Conservation (phyloP, 2,329 filamentous ascomycete species). For the Phoma sp. region DNA sequence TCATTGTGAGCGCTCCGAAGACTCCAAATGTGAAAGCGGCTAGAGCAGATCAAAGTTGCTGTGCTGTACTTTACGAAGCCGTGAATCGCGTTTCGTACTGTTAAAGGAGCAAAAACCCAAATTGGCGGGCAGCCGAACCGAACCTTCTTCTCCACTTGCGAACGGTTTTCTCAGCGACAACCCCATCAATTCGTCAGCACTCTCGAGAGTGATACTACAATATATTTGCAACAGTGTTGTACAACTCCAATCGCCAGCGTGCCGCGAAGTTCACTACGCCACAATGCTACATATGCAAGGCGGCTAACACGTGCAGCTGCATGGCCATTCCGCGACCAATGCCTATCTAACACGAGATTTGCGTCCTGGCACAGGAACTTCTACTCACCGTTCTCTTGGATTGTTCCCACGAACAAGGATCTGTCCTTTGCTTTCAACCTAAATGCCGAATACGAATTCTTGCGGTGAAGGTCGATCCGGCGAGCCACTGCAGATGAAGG, state of each 20-base stretch:
- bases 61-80: conserved; percentile 10
- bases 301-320: conserved; percentile 22
- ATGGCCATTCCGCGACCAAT: conserved; percentile 23
- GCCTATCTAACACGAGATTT: conserved; percentile 24
- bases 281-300: conserved; percentile 24
- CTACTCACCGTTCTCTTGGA: conserved; percentile 27
- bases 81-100: conserved; percentile 6
- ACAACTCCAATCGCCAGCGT: conserved; percentile 27
- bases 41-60: conserved; percentile 18
- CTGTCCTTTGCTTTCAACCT: conserved; percentile 13
- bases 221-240: conserved; percentile 16
- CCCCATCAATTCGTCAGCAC: neutral
- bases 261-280: conserved; percentile 29
- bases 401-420: conserved; percentile 20
- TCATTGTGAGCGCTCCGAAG: conserved; percentile 18
- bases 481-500: conserved; percentile 6
- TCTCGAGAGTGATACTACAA: conserved; percentile 2
- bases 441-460: conserved; percentile 20
- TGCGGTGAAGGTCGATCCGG: conserved; percentile 31
- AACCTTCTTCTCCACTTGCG: neutral
- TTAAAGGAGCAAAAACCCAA: neutral
- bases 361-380: conserved; percentile 15
- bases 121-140: conserved; percentile 3
- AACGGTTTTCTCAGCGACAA: neutral
- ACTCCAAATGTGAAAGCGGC: conserved; percentile 11